Percentiles rank a stretch among this genome's conserved stretches.
These are phyloP conservation scores for Symbiodinium pilosum DNA, from an alignment of 73 alveolate species.

Conservation along the genomic window DNA sequence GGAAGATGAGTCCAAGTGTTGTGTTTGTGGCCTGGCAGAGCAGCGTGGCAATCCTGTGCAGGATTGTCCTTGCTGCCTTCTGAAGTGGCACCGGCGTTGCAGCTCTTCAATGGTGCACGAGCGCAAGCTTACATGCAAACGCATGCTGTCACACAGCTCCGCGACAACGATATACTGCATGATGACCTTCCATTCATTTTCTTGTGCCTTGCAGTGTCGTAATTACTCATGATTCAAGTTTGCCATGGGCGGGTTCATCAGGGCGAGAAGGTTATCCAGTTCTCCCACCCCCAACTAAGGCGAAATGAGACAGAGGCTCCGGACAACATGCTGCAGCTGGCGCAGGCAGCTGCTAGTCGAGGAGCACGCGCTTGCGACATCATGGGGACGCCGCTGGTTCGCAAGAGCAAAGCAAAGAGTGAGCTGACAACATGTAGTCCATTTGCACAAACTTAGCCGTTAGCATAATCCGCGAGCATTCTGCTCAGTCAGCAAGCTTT, in stretches of 20 bases:
- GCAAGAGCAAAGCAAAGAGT: not conserved
- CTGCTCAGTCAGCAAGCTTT: not conserved
- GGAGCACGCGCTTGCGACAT: not conserved
- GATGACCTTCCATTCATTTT: not conserved
- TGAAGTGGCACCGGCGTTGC: not conserved
- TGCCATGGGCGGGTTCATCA: no score
- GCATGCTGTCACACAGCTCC: not conserved
- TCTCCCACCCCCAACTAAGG: not conserved
- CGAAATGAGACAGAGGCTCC: not conserved
- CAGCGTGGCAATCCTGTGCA: not conserved
- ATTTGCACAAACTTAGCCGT: no score
- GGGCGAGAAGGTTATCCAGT: not conserved
- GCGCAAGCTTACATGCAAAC: not conserved
- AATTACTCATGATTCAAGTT: no score
- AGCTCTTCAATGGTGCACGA: not conserved
- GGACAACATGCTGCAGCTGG: not conserved
- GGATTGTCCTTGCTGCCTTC: not conserved
- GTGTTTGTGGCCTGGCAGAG: not conserved
- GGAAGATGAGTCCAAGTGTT: not conserved
- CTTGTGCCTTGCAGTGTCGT: not conserved
- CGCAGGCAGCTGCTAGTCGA: not conserved
- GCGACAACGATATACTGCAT: not conserved
- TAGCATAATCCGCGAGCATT: no score
- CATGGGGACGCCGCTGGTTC: not conserved
- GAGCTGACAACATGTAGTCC: not conserved